Evolutionary conservation across 257 asterid species (phyloP), one percentile per base, ranked within the genome.

Genomic region (Penstemon barbatus): DNA sequence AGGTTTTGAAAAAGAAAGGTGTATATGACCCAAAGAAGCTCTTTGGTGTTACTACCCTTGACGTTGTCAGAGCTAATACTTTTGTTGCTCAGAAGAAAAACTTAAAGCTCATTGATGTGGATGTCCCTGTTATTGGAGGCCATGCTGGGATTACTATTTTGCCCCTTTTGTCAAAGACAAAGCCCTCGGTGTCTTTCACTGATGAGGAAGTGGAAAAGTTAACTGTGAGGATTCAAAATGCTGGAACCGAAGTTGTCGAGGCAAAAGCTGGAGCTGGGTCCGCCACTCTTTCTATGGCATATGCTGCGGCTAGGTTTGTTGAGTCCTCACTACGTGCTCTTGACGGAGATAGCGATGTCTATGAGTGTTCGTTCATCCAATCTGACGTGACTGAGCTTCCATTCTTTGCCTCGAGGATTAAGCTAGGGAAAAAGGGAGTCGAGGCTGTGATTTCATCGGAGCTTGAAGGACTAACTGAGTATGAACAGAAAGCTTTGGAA

Each of bases 191-290:
- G 61, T 68, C 78, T 63, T 87, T 83, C 59, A 83, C 80, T 0
- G 90, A 83, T 4, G 86, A 85, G 38, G 96, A 91, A 80, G 82
- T 87, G 66, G 81, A 81, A 57, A 91, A 85, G 68, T 70, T 91
- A 46, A 91, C 95, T 2, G 80, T 74, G 63, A 91, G 95, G 83
- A 89, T 91, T 63, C 96, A 86, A 49, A 90, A 90, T 73, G 96
- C 96, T 1, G 97, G 97, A 56, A 88, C 97, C 2, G 97, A 90
- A 74, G 97, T 90, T 38, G 97, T 90, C 1, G 97, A 90, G 77
- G 97, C 97, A 6, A 90, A 90, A 74, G 97, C 97, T 12, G 95
- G 96, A 50, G 96, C 96, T 7, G 97, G 97, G 42, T 88, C 97
- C 12, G 96, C 97, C 53, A 90, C 97, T 38, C 96, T 88, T 50